Conservation (phyloP, 805 yeast species). For the Teunomyces barrocoloradensis region DNA sequence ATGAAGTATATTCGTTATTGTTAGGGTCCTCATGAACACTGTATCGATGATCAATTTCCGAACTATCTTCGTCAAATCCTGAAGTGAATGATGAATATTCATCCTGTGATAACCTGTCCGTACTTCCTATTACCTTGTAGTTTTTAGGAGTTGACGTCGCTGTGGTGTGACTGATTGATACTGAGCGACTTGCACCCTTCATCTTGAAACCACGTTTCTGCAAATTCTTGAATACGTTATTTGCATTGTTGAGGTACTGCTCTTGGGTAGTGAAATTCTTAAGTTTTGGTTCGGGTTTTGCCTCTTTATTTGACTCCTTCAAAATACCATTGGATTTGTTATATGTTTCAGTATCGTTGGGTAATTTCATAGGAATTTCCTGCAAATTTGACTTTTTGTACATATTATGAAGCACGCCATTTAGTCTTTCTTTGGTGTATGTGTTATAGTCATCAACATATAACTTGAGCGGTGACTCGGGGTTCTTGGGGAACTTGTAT, state of each 20-base stretch:
- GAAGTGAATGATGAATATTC: constrained; percentile 34
- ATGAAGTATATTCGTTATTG: constrained; percentile 12
- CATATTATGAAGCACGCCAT: constrained; percentile 23
- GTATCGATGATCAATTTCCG: constrained; percentile 12
- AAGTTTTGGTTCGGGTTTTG: constrained; percentile 17
- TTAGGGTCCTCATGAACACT: constrained; percentile 9
- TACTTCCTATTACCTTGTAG: constrained; percentile 14
- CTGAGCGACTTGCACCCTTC: constrained; percentile 7
- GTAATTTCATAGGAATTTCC: background rate
- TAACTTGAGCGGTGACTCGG: constrained; percentile 42
- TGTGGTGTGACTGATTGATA: constrained; percentile 19
- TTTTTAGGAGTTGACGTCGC: constrained; percentile 42
- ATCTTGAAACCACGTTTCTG: constrained; percentile 31
- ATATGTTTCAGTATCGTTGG: background rate
- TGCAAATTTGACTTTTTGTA: constrained; percentile 15
- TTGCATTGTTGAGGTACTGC: constrained; percentile 37
- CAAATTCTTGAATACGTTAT: constrained; percentile 36
- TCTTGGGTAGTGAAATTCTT: constrained; percentile 35
- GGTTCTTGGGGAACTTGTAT: constrained; percentile 19
- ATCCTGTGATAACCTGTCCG: constrained; percentile 10
- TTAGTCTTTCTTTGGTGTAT: constrained; percentile 34
- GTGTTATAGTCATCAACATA: constrained; percentile 41
- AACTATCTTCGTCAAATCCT: constrained; percentile 21
- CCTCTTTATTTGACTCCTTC: constrained; percentile 13
- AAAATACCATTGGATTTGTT: background rate